Evolutionary conservation across 2,329 filamentous ascomycete genomes (phyloP).

Genomic region (Fusarium foetens): DNA sequence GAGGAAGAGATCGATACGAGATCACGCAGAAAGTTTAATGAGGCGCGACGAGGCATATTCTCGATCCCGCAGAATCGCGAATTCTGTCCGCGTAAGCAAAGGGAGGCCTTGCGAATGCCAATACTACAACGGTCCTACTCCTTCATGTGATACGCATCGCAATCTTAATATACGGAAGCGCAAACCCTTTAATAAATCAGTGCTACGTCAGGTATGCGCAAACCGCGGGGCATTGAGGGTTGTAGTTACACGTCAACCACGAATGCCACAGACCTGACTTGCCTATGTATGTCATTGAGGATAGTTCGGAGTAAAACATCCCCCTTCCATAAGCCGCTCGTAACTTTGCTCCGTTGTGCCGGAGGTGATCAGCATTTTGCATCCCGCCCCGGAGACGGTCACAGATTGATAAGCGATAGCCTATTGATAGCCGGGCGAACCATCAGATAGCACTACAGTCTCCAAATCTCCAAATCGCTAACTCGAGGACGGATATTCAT

Average conservation of each 20-base stretch:
- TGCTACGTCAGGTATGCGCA: constrained; percentile 13
- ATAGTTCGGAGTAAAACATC: neutral
- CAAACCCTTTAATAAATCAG: constrained; percentile 3
- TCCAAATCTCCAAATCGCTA: constrained; percentile 25
- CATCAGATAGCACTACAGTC: constrained; percentile 7
- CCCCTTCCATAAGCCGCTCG: constrained; percentile 5
- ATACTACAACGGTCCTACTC: constrained; percentile 4
- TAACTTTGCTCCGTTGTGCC: constrained; percentile 20
- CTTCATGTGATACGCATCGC: constrained; percentile 19
- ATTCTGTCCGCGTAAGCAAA: constrained; percentile 28
- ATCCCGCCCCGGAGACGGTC: neutral
- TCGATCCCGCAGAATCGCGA: constrained; percentile 30
- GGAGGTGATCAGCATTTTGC: constrained; percentile 11
- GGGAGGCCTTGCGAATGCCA: constrained; percentile 15
- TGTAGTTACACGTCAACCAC: neutral
- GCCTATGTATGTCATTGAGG: neutral
- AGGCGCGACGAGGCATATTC: constrained; percentile 25
- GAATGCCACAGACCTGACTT: neutral
- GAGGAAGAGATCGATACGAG: constrained; percentile 18
- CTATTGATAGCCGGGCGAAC: constrained; percentile 9
- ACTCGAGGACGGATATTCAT: constrained; percentile 16
- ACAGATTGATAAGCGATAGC: constrained; percentile 22
- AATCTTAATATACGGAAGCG: constrained; percentile 18
- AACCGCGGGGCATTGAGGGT: neutral
- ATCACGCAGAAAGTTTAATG: constrained; percentile 18